Conservation (phyloP, 78 protist genomes). For the Pelomyxa schiedti region DNA sequence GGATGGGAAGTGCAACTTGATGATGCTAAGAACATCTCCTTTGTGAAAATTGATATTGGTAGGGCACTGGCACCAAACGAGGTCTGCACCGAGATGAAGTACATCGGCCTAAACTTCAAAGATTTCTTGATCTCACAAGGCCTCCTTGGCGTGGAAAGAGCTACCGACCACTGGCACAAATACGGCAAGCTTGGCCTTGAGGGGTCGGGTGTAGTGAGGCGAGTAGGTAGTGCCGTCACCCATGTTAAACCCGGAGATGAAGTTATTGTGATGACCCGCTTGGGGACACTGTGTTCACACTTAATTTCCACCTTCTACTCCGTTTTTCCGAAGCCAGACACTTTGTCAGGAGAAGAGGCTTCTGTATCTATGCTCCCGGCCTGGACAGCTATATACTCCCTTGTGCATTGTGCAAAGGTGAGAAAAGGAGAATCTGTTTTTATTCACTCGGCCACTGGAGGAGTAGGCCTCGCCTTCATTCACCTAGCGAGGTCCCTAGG, state of each 20-base stretch:
- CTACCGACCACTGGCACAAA: too few relatives aligned
- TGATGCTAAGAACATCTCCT: too few relatives aligned
- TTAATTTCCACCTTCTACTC: background rate
- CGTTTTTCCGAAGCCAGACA: background rate
- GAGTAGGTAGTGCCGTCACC: background rate
- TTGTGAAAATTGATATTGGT: too few relatives aligned
- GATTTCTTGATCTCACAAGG: background rate
- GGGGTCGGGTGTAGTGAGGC: background rate
- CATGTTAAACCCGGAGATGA: background rate
- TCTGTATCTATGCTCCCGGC: background rate
- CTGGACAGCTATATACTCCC: background rate
- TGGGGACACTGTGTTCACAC: background rate
- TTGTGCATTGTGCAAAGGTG: background rate
- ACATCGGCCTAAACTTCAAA: background rate
- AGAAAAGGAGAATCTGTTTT: background rate
- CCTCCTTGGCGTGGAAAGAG: background rate
- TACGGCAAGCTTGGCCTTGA: background rate
- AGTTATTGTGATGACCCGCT: background rate
- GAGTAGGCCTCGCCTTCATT: background rate
- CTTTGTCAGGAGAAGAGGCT: background rate
- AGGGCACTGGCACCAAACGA: background rate
- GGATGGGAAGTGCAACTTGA: too few relatives aligned
- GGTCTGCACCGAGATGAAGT: background rate
- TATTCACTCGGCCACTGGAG: background rate
- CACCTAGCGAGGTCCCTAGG: background rate